Evolutionary conservation across 768 basidiomycete genomes (phyloP).

Genomic region (Termitomyces sp.): DNA sequence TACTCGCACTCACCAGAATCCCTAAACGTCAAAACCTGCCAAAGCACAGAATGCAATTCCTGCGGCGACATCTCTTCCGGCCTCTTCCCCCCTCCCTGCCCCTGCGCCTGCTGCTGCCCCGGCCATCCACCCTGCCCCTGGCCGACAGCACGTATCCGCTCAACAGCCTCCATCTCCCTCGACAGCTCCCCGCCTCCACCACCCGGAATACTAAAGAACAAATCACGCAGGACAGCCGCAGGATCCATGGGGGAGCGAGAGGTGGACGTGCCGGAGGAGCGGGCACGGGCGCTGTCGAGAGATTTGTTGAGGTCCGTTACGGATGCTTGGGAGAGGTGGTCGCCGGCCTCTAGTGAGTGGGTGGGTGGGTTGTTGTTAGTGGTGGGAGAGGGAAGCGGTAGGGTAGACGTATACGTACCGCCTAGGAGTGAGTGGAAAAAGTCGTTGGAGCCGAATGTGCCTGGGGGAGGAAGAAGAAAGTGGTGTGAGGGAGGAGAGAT

Average conservation of each 20-base stretch:
- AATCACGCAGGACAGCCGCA: constrained; percentile 50
- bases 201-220: constrained; percentile 64
- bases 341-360: constrained; percentile 9
- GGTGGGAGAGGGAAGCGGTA: not conserved
- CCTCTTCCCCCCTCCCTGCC: constrained; percentile 48
- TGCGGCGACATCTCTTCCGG: constrained; percentile 87
- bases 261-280: constrained; percentile 30
- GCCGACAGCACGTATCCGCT: constrained; percentile 61
- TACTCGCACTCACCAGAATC: constrained; percentile 55
- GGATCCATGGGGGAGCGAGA: constrained; percentile 30
- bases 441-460: constrained; percentile 76
- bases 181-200: constrained; percentile 57
- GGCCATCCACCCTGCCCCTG: constrained; percentile 23
- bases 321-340: constrained; percentile 54
- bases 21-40: constrained; percentile 84
- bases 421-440: constrained; percentile 77
- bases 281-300: constrained; percentile 70
- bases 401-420: constrained; percentile 27
- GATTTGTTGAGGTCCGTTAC: constrained; percentile 84
- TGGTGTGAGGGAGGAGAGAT: no score
- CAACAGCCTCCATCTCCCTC: constrained; percentile 73
- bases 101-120: not conserved
- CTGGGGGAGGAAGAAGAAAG: constrained; percentile 22
- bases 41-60: constrained; percentile 78
- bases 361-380: not conserved